These are phyloP conservation scores for Sphagnum contortum DNA, from an alignment of 225 moss, liverwort and hornwort species.

Conservation along the genomic window DNA sequence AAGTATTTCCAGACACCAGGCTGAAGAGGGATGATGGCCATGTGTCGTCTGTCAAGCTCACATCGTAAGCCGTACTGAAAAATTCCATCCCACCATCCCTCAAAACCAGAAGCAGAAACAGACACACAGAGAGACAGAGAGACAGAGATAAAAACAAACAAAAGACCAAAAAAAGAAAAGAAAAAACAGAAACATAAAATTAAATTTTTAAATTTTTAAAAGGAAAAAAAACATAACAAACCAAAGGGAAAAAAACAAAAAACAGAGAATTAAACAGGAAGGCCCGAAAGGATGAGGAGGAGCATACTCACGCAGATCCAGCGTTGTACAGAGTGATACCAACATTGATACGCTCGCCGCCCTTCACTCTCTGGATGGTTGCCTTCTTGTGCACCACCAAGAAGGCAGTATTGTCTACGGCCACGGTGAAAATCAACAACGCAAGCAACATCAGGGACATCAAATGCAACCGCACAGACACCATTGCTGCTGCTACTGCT, in stretches of 20 bases:
- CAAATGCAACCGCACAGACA: neutral
- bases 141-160: neutral
- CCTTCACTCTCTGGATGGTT: constrained; percentile 32
- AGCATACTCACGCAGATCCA: constrained; percentile 31
- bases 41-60: constrained; percentile 50
- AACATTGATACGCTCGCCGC: constrained; percentile 36
- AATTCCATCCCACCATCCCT: neutral
- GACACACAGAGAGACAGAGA: too few species aligned
- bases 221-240: neutral
- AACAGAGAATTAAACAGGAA: neutral
- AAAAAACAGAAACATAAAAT: neutral
- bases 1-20: constrained; percentile 30
- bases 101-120: too few species aligned
- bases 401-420: constrained; percentile 34
- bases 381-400: constrained; percentile 51
- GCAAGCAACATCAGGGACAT: constrained; percentile 10
- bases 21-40: constrained; percentile 48
- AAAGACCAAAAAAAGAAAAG: neutral
- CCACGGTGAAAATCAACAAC: constrained; percentile 9
- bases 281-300: too few species aligned
- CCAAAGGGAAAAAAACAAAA: neutral
- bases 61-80: constrained; percentile 58
- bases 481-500: constrained; percentile 2
- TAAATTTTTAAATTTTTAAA: neutral
- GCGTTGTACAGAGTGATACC: constrained; percentile 52